Evolutionary conservation across 106 monocot species (phyloP), one percentile per base, ranked within the genome.

Genomic region (Phalaenopsis aphrodite): DNA sequence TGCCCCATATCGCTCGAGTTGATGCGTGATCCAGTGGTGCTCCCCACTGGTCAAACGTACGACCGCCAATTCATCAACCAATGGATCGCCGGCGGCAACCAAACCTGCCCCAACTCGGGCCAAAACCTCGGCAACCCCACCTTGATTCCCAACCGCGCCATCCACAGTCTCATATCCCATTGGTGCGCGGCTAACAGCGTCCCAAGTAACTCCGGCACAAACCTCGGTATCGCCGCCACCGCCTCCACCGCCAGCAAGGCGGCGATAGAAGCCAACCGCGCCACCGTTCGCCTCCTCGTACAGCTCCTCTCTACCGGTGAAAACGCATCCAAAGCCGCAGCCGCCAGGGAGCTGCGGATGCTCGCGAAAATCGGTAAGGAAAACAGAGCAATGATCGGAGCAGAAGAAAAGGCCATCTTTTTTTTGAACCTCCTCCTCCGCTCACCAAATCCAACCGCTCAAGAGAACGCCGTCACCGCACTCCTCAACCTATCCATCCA

Each of bases 1-100:
- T 96, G 95, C 85, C 93, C 95, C 38, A 93, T 96, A 64, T 95
- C 95, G 18, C 89, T 95, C 7, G 95, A 95, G 84, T 85, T 95
- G 77, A 95, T 95, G 95, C 72, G 72, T 10, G 95, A 96, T 24
- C 95, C 95, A 30, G 95, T 96, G 75, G 91, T 91, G 55, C 88
- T 93, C 10, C 61, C 82, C 56, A 96, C 93, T 5, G 95, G 95
- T 7, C 93, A 94, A 78, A 96, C 96, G 15, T 81, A 75, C 71
- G 81, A 81, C 41, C 71, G 81, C 21, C 17, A 55, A 12, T 72
- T 38, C 15, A 81, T 81, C n/a, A 5, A 16, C 1, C 45, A 75
- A 75, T 81, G 81, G 81, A 18, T 81, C 30, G 75, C 72, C 5
- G 41, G 41, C 15, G 81, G 81, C 41, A 39, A 81, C 17, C 73